Evolutionary conservation across 176 grass and related monocot genomes (phyloP).

Genomic region (Alloteropsis semialata): DNA sequence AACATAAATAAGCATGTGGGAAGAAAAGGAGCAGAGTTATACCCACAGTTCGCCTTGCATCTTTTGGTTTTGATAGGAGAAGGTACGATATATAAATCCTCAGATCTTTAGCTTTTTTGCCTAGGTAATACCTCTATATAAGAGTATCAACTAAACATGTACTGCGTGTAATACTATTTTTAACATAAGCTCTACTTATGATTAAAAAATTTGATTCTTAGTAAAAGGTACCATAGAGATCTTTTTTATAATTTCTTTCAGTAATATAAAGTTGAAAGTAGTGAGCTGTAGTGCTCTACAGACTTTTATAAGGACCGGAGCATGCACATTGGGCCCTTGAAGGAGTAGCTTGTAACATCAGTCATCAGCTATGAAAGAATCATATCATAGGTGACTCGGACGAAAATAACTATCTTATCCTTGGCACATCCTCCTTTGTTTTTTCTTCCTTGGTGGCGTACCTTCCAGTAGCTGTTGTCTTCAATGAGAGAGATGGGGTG

Average conservation of each 20-base stretch:
- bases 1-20: background rate
- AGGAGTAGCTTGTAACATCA: constrained; percentile 13
- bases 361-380: constrained; percentile 29
- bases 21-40: background rate
- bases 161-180: background rate
- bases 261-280: background rate
- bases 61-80: background rate
- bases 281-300: background rate
- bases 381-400: constrained; percentile 23
- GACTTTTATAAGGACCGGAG: constrained; percentile 14
- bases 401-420: constrained; percentile 37
- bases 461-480: background rate
- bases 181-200: background rate
- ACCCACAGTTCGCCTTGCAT: background rate
- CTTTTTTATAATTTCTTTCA: background rate
- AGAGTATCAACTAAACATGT: background rate
- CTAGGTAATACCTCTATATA: background rate
- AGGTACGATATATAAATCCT: background rate
- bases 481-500: background rate
- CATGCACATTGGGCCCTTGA: background rate
- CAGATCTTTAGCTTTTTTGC: background rate
- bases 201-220: background rate
- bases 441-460: background rate
- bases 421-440: constrained; percentile 10
- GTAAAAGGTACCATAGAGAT: background rate